These are phyloP conservation scores for Sarocladiaceae sp. DNA, from an alignment of 2,329 filamentous ascomycete species.

Conservation along the genomic window DNA sequence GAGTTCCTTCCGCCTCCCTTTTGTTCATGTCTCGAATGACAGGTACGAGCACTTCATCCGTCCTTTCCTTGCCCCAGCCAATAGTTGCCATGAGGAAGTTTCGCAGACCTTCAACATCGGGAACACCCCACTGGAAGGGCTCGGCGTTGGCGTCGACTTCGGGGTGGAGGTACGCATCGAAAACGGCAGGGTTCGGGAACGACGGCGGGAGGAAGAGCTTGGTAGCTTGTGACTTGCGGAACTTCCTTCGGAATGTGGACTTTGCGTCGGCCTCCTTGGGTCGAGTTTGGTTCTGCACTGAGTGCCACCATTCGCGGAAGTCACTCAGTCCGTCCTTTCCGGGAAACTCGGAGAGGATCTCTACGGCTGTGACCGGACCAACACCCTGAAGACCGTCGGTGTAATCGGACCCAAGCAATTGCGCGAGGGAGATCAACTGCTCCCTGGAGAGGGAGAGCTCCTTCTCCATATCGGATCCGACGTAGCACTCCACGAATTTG, in stretches of 20 bases:
- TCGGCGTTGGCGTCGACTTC: conserved; percentile 79
- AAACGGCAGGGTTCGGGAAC: conserved; percentile 77
- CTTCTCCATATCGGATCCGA: conserved; percentile 76
- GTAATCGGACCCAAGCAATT: conserved; percentile 90
- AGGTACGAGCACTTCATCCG: conserved; percentile 91
- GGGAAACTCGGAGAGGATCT: conserved; percentile 88
- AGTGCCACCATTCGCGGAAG: conserved; percentile 85
- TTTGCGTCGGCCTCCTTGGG: conserved; percentile 56
- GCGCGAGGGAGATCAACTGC: conserved; percentile 84
- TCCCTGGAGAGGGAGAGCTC: conserved; percentile 85
- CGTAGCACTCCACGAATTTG: conserved; percentile 96
- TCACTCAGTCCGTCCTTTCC: conserved; percentile 56
- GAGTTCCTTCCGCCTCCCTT: conserved; percentile 82
- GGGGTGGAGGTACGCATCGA: conserved; percentile 77
- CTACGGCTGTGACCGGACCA: conserved; percentile 89
- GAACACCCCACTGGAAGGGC: conserved; percentile 90
- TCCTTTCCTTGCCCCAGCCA: conserved; percentile 87
- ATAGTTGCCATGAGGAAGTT: conserved; percentile 87
- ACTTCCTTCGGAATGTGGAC: conserved; percentile 75
- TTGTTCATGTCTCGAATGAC: conserved; percentile 95
- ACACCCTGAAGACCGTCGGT: conserved; percentile 88
- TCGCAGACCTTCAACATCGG: conserved; percentile 81
- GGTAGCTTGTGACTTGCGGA: conserved; percentile 70
- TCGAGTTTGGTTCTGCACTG: conserved; percentile 66
- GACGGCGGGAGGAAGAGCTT: conserved; percentile 80